Percentiles rank a stretch among this genome's conserved stretches.
phyloP scores from a whole-genome alignment of 768 basidiomycete species.

The Podaxis rugospora region DNA sequence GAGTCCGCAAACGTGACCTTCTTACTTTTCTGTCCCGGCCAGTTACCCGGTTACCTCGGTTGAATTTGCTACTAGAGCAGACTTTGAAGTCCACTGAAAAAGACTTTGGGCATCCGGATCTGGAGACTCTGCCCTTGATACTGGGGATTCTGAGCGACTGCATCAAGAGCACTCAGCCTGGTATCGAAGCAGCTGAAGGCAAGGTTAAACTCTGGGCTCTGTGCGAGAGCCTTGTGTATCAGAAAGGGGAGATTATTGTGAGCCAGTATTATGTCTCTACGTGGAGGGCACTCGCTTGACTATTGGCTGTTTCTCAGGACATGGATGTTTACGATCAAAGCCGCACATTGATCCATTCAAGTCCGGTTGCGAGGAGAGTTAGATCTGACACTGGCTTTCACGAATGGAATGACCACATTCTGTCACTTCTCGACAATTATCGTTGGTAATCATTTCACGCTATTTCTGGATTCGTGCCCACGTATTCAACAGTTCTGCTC shows the following conservation, averaged over 20 bases:
- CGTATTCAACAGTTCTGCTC: conserved; percentile 47
- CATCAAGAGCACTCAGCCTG: conserved; percentile 84
- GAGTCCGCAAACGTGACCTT: conserved; percentile 70
- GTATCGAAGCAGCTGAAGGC: conserved; percentile 85
- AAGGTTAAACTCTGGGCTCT: conserved; percentile 87
- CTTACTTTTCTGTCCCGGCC: conserved; percentile 83
- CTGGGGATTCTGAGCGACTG: conserved; percentile 63
- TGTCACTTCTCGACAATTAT: conserved; percentile 73
- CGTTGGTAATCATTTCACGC: conserved; percentile 36
- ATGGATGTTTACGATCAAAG: conserved; percentile 77
- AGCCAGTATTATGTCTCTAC: conserved; percentile 18
- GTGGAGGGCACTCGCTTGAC: background rate
- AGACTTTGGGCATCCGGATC: conserved; percentile 72
- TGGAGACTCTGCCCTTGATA: conserved; percentile 71
- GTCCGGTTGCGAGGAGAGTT: conserved; percentile 55
- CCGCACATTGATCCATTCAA: conserved; percentile 66
- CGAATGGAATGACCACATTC: conserved; percentile 63
- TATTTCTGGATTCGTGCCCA: background rate
- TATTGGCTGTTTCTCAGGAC: conserved; percentile 46
- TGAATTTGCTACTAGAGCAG: conserved; percentile 70
- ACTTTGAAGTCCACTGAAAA: conserved; percentile 60
- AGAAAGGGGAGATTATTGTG: conserved; percentile 80
- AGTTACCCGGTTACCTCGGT: conserved; percentile 81
- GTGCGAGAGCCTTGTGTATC: conserved; percentile 69
- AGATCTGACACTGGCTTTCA: conserved; percentile 63